phyloP scores from a whole-genome alignment of 495 filamentous ascomycete species.

The Glarea lozoyensis region DNA sequence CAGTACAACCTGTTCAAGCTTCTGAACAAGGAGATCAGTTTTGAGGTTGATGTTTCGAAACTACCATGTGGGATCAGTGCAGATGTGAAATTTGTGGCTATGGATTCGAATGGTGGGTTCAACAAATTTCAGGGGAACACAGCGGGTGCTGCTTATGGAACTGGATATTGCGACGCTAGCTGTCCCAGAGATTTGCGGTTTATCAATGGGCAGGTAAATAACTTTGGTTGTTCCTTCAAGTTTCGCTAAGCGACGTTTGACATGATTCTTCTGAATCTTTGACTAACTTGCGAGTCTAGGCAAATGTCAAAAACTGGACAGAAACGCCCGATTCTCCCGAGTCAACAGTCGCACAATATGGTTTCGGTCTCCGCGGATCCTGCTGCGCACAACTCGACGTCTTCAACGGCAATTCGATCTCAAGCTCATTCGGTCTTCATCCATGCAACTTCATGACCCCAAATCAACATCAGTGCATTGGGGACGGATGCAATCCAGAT shows the following conservation, averaged over 20 bases:
- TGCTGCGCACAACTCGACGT: conserved; percentile 63
- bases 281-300: conserved; percentile 32
- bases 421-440: conserved; percentile 50
- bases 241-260: too few relatives aligned
- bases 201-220: neutral
- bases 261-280: conserved; percentile 10
- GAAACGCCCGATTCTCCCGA: conserved; percentile 37
- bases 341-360: conserved; percentile 46
- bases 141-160: neutral
- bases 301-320: conserved; percentile 39
- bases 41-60: conserved; percentile 9
- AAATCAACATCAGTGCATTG: conserved; percentile 1
- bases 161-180: neutral
- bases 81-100: neutral
- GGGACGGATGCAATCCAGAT: conserved; percentile 32
- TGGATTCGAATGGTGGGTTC: neutral
- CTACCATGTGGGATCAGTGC: neutral
- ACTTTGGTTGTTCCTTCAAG: too few relatives aligned
- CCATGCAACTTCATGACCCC: neutral
- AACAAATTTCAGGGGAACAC: neutral
- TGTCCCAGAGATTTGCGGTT: neutral
- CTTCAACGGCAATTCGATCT: conserved; percentile 53
- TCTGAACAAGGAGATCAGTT: neutral
- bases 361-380: conserved; percentile 23
- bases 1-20: neutral